Base-by-base conservation (phyloP, 2,329 filamentous ascomycete genomes). In the Alternaria tenuissima region DNA sequence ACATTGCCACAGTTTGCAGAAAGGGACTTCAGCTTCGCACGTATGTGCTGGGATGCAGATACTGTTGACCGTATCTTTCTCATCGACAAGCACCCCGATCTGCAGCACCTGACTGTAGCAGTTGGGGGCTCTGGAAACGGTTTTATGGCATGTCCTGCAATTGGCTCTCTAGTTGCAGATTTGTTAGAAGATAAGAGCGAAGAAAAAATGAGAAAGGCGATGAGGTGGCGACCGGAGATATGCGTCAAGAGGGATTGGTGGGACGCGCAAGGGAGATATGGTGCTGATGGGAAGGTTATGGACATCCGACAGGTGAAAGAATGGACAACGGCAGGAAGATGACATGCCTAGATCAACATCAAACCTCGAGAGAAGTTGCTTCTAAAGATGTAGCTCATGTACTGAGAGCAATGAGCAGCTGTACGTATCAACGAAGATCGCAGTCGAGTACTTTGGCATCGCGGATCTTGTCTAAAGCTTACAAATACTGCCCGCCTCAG, bases 41-140 rank as follows among this genome's bases (percentile, higher is more conserved):
- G 84, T 16, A 82, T 87, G 32, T 87, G 85, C 72, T 87, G 85
- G 85, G 85, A 85, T 65, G 81, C 84, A 0, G 85, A 87, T 65
- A 87, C 85, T 0, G 80, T 82, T 0, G 83, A 87, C 68, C 79
- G 84, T 3, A 77, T 82, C 20, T 87, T 86, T 56, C 68, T 87
- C 18, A 85, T 87, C 55, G 81, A 82, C 53, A 72, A 73, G 30
- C 84, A 87, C 69, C 83, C 84, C 0, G 73, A 79, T 14, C 73
- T 80, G 52, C 62, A 70, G 36, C 80, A 77, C 26, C 67, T 86
- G 22, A 69, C 84, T 3, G 66, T 87, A 16, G 85, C 82, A 4
- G 80, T 83, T 4, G 85, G 85, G 6, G 85, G 79, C 0, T 84
- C 82, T 30, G 84, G 84, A 1, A 82, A 86, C 65, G 84, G 82